Evolutionary conservation across 257 asterid species (phyloP).

Genomic region (Solanum chmielewskii): DNA sequence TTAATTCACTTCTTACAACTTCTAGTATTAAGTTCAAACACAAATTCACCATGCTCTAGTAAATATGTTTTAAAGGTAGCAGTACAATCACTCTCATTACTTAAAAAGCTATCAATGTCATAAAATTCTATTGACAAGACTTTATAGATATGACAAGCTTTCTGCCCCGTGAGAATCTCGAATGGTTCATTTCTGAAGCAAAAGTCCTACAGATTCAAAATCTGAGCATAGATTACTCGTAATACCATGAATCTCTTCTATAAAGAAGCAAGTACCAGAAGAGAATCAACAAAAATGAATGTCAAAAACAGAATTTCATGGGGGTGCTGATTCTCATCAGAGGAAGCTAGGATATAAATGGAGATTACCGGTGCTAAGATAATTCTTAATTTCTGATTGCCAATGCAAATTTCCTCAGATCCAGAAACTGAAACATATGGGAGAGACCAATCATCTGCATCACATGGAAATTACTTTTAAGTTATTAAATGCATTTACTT

Average conservation of each 20-base stretch:
- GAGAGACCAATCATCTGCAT: conserved; percentile 80
- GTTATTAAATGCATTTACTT: background rate
- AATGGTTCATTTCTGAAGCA: background rate
- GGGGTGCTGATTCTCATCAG: background rate
- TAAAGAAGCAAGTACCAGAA: background rate
- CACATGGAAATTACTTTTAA: conserved; percentile 3
- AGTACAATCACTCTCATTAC: background rate
- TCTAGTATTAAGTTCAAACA: background rate
- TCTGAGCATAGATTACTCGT: background rate
- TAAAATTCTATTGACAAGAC: background rate
- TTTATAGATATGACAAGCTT: background rate
- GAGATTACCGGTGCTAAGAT: conserved; percentile 67
- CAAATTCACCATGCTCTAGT: background rate
- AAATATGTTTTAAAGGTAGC: background rate
- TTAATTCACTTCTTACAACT: background rate
- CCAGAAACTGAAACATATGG: conserved; percentile 55
- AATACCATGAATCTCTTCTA: background rate
- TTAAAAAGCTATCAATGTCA: background rate
- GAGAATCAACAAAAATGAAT: background rate
- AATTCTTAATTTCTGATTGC: conserved; percentile 66
- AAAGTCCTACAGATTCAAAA: background rate
- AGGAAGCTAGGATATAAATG: background rate
- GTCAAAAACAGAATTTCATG: background rate
- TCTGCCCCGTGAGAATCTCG: background rate
- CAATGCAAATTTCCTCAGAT: conserved; percentile 74